Evolutionary conservation across 352 stramenopile genomes (phyloP), one percentile per base, ranked within the genome.

Genomic region (Phytophthora citrophthora): DNA sequence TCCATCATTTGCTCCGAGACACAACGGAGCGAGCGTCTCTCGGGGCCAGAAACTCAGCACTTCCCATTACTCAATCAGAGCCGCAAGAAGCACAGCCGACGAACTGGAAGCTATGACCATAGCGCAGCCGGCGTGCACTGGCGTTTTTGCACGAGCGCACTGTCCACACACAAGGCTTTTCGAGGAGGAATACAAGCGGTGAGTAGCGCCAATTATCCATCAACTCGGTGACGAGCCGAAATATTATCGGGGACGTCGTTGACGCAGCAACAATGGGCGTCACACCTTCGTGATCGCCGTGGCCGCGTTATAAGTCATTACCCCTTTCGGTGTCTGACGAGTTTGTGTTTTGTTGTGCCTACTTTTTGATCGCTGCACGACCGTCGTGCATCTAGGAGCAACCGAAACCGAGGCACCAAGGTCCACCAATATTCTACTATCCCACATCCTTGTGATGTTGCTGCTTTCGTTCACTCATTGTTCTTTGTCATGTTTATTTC

Each of bases 141-240:
- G 77, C 41, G 64, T 67, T 18, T 88, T 90, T 40, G 69, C 66
- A 40, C 74, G 63, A 44, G 49, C 54, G 24, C 64, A 60, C 41
- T 90, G 81, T 59, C 23, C 44, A 13, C 81, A 90, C 38, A 27
- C 63, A 9, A 51, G 55, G 59, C 65, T 90, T 29, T 90, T 90
- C 48, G 46, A 76, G 40, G 51, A 51, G 26, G 81, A 90, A 54
- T 90, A 90, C 75, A 90, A 90, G 57, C 74, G 81, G 81, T 90
- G 51, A 53, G 76, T 57, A 7, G 20, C 20, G 20, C 1, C 20
- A 20, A 20, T 20, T 20, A 2, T 13, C 20, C 26, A 8, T 26
- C 11, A 2, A 5, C 34, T 16, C 29, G 13, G 49, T n/a, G 46
- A 34, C 46, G 46, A 24, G 47, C 16, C 49, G 51, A 55, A 68